Conservation (phyloP, 345 rosid genomes). For the Eucalyptus cloeziana region DNA sequence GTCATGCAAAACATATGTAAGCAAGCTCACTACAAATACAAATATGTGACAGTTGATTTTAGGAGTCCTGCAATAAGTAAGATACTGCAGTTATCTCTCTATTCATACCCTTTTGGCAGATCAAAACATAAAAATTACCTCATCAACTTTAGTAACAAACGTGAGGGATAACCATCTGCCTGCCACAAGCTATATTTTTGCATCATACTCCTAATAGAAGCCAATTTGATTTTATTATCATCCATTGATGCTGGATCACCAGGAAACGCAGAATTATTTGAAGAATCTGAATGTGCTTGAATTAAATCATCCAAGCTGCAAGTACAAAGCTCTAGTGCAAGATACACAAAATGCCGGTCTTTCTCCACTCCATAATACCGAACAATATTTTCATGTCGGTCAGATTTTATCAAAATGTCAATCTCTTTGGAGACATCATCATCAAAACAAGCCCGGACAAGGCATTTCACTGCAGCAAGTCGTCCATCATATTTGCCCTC, state of each 20-base stretch:
- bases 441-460: constrained; percentile 46
- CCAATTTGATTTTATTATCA: constrained; percentile 25
- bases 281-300: background rate
- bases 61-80: background rate
- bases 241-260: constrained; percentile 10
- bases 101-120: background rate
- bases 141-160: constrained; percentile 51
- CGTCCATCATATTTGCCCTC: constrained; percentile 82
- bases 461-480: constrained; percentile 84
- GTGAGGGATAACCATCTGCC: constrained; percentile 52
- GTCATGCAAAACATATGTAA: background rate
- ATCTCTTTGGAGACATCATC: constrained; percentile 74
- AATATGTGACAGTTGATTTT: background rate
- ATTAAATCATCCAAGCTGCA: no score
- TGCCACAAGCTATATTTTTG: constrained; percentile 33
- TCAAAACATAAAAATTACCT: constrained; percentile 26
- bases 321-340: accelerated
- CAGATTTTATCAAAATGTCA: constrained; percentile 74
- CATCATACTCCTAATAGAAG: constrained; percentile 16
- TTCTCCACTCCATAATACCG: constrained; percentile 86
- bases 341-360: constrained; percentile 25
- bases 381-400: constrained; percentile 69
- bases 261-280: background rate
- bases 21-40: background rate
- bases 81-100: background rate